Conservation (phyloP, 805 yeast species). For the Zygoascus bituminiphila region DNA sequence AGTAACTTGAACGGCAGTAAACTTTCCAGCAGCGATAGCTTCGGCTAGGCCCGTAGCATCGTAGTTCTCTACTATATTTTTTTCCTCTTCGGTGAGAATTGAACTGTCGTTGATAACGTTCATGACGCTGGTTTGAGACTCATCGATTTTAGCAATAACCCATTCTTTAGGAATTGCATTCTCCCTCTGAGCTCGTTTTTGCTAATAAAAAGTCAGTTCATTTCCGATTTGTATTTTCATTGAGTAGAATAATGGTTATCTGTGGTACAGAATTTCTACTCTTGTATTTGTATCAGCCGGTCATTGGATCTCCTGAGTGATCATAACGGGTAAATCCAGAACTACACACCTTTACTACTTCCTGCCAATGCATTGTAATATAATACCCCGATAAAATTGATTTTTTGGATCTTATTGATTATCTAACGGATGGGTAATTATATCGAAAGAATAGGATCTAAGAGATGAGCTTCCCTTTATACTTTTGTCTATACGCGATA, state of each 20-base stretch:
- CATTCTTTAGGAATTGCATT: constrained; percentile 39
- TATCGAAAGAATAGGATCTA: too few species aligned
- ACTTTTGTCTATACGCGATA: too few species aligned
- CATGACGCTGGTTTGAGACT: neutral
- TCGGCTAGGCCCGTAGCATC: neutral
- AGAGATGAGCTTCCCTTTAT: too few species aligned
- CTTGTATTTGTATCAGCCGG: too few species aligned
- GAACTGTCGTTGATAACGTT: neutral
- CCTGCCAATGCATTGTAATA: neutral
- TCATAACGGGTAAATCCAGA: too few species aligned
- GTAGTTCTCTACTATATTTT: neutral
- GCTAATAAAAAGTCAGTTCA: too few species aligned
- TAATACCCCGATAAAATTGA: too few species aligned
- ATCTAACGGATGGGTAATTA: too few species aligned
- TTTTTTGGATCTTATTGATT: too few species aligned
- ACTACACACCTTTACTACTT: neutral
- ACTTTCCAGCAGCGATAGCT: constrained; percentile 33
- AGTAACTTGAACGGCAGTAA: constrained; percentile 39
- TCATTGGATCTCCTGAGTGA: neutral
- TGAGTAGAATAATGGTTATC: too few species aligned
- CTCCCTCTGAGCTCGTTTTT: constrained; percentile 36
- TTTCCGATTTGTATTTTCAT: too few species aligned
- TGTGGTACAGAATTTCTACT: too few species aligned
- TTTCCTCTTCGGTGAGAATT: neutral
- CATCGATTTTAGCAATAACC: constrained; percentile 22